Conservation (phyloP, 768 basidiomycete genomes). For the Tulasnella sp. region DNA sequence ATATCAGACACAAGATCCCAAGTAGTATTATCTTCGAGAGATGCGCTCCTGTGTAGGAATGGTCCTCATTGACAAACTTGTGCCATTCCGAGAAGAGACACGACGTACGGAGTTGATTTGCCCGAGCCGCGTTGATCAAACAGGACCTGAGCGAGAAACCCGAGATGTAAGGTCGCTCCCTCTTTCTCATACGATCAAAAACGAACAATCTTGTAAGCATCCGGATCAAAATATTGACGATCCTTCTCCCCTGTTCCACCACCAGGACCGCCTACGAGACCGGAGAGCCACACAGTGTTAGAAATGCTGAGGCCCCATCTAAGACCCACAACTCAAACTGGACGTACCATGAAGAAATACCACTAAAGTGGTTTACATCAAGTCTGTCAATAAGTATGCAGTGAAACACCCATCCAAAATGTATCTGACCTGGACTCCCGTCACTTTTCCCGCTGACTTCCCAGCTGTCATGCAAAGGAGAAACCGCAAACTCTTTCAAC, state of each 20-base stretch:
- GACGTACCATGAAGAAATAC: conserved; percentile 63
- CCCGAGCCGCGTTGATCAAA: conserved; percentile 88
- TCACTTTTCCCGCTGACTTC: conserved; percentile 69
- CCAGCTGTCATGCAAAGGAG: conserved; percentile 40
- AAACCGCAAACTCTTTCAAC: not conserved
- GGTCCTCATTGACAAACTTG: not conserved
- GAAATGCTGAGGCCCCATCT: no score
- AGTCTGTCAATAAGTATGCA: not conserved
- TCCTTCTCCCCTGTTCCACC: conserved; percentile 60
- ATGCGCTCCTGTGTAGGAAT: conserved; percentile 44
- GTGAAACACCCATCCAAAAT: not conserved
- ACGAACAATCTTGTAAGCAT: conserved; percentile 60
- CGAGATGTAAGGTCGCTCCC: not conserved
- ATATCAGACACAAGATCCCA: conserved; percentile 90
- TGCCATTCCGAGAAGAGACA: not conserved
- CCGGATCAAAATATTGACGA: conserved; percentile 69
- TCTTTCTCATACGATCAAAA: not conserved
- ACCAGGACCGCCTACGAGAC: conserved; percentile 57
- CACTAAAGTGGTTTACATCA: conserved; percentile 33
- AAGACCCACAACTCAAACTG: not conserved
- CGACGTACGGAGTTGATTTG: conserved; percentile 66
- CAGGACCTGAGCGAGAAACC: conserved; percentile 32
- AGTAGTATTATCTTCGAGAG: conserved; percentile 77
- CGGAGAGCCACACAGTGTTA: not conserved
- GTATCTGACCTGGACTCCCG: conserved; percentile 53